phyloP scores from a whole-genome alignment of 805 yeast species.

The Maudiozyma saulgeensis region DNA sequence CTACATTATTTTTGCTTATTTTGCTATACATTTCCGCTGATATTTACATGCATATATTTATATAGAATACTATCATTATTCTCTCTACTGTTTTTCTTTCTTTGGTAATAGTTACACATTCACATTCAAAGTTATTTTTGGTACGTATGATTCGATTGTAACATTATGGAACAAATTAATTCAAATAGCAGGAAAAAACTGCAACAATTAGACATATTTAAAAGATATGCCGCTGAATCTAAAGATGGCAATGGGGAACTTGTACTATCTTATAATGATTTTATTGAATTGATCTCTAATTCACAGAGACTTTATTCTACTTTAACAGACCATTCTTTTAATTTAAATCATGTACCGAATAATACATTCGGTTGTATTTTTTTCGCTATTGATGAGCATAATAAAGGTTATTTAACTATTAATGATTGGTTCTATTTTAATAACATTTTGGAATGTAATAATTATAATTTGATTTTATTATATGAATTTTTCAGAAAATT shows the following conservation, averaged over 20 bases:
- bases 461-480: constrained; percentile 41
- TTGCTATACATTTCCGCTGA: too few relatives aligned
- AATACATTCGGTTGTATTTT: constrained; percentile 65
- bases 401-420: constrained; percentile 57
- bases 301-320: constrained; percentile 23
- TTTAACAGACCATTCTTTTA: constrained; percentile 31
- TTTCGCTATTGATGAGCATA: constrained; percentile 64
- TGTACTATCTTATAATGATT: constrained; percentile 29
- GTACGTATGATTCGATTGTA: too few relatives aligned
- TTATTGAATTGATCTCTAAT: constrained; percentile 29
- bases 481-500: constrained; percentile 46
- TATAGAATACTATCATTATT: too few relatives aligned
- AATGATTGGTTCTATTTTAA: constrained; percentile 71
- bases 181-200: constrained; percentile 31
- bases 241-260: constrained; percentile 13
- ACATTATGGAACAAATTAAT: constrained; percentile 31
- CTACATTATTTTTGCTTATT: too few relatives aligned
- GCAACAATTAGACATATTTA: constrained; percentile 36
- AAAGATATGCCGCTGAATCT: constrained; percentile 30
- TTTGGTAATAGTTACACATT: too few relatives aligned
- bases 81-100: too few relatives aligned
- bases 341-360: constrained; percentile 44
- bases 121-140: too few relatives aligned
- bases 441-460: constrained; percentile 38
- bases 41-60: too few relatives aligned